Evolutionary conservation across 192 early-diverging fungal genomes (phyloP), one percentile per base, ranked within the genome.

Genomic region (Coemansia sp.): DNA sequence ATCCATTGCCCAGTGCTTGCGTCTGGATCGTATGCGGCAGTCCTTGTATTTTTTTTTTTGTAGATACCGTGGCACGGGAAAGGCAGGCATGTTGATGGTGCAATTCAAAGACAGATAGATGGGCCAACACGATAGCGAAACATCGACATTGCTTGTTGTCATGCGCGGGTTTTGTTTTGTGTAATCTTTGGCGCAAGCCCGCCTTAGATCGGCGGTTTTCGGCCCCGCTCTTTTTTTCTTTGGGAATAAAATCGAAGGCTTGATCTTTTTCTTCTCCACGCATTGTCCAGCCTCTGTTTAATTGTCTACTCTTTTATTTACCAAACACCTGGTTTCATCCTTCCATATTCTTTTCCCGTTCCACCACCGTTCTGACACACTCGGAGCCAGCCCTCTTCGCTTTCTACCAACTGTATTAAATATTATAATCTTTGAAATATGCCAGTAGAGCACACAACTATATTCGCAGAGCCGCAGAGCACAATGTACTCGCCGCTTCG

Each of bases 401-500:
- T 20, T 20, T 19, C 6, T 20, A 29, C 29, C n/a, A 17, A 17
- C 38, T 40, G 45, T 15, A 48, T 48, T 48, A 19, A 20, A 15
- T 48, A 48, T 48, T 48, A 20, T 20, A 17, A 25, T 13, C 49
- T 52, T 11, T 25, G 49, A 25, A 52, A 25, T 4, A 52, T 57
- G 55, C 55, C 55, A n/a, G 34, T 57, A 35, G 55, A 57, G 34
- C 55, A 57, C 14, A 35, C 33, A 36, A n/a, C 4, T 14, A 9
- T 36, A 35, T 1, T n/a, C 3, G 9, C 29, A 36, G n/a, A n/a
- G 33, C 8, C 33, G 17, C 55, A 15, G 19, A 38, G 19, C n/a
- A 60, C 50, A 36, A 17, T 55, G 35, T 80, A 80, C 59, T 43
- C 66, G 5, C 63, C 72, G 49, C 67, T 82, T 52, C 66, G 65